A percentile compares a stretch with the other conserved stretches of the same genome.
Conservation (phyloP, 192 early-diverging fungal species). For the Coemansia aciculifera region DNA sequence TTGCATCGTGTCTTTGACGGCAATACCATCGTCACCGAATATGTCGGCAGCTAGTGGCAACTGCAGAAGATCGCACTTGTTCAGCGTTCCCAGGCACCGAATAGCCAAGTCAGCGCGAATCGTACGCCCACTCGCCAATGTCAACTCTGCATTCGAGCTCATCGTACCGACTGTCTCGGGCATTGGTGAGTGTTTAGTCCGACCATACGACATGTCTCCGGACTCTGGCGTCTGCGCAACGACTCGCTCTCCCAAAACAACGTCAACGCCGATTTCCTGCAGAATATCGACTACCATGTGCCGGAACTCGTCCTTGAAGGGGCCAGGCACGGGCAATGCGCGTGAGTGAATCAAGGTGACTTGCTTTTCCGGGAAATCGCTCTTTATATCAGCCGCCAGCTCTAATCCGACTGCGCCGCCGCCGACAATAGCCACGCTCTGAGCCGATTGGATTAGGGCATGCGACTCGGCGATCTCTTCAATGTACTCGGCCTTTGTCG, state of each 20-base stretch:
- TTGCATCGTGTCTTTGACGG: constrained; percentile 70
- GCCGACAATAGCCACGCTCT: constrained; percentile 63
- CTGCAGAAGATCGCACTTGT: constrained; percentile 6
- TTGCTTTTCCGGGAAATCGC: constrained; percentile 38
- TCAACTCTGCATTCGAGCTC: constrained; percentile 9
- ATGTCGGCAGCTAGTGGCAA: constrained; percentile 7
- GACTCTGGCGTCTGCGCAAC: constrained; percentile 21
- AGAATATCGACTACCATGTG: constrained; percentile 23
- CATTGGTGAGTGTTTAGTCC: not conserved
- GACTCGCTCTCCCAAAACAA: constrained; percentile 36
- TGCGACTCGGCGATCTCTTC: constrained; percentile 17
- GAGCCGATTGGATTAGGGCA: constrained; percentile 52
- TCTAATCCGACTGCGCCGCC: constrained; percentile 79
- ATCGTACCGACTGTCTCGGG: constrained; percentile 14
- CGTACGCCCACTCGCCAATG: constrained; percentile 12
- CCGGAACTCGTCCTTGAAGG: constrained; percentile 39
- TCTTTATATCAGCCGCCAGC: constrained; percentile 66
- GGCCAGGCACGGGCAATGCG: constrained; percentile 23
- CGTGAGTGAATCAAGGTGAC: constrained; percentile 49
- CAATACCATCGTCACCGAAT: constrained; percentile 20
- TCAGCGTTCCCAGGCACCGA: constrained; percentile 26
- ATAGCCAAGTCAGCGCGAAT: constrained; percentile 24
- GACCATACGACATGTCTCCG: constrained; percentile 16
- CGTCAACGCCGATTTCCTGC: constrained; percentile 26
- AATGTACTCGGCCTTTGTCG: constrained; percentile 29